Conservation (phyloP, 2,329 filamentous ascomycete species). For the Fusarium dimerum region DNA sequence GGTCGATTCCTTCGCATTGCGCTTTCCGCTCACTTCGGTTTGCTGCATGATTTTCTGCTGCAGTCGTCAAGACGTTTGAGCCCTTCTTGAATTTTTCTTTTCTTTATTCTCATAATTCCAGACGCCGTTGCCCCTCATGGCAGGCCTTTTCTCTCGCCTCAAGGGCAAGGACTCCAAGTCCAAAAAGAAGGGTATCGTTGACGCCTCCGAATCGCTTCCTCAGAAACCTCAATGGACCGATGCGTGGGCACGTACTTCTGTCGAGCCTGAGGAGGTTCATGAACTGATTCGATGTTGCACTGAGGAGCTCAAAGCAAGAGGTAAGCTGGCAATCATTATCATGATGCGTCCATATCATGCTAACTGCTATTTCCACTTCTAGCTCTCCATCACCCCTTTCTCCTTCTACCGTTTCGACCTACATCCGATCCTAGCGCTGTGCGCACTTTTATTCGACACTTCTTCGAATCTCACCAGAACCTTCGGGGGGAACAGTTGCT, state of each 20-base stretch:
- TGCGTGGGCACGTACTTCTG: constrained; percentile 78
- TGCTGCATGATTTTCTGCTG: constrained; percentile 14
- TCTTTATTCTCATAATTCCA: background rate
- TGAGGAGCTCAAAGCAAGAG: constrained; percentile 89
- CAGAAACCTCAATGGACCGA: constrained; percentile 82
- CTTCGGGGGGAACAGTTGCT: constrained; percentile 69
- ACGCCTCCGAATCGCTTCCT: constrained; percentile 53
- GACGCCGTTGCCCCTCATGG: constrained; percentile 44
- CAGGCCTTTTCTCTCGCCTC: constrained; percentile 63
- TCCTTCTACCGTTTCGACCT: constrained; percentile 91
- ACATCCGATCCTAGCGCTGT: constrained; percentile 90
- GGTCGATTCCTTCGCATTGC: background rate
- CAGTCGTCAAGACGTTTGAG: background rate
- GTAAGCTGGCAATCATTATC: constrained; percentile 52
- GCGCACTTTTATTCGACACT: constrained; percentile 89
- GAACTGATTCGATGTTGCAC: constrained; percentile 85
- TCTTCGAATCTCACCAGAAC: constrained; percentile 71
- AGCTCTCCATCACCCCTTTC: constrained; percentile 89
- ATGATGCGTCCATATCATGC: constrained; percentile 9
- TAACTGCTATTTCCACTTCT: constrained; percentile 21
- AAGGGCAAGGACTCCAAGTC: constrained; percentile 72
- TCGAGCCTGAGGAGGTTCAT: constrained; percentile 88
- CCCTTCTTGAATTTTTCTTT: constrained; percentile 8
- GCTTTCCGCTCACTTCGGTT: constrained; percentile 8
- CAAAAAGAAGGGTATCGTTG: constrained; percentile 66